These are phyloP conservation scores for Phytophthora palmivora DNA, from an alignment of 352 stramenopile species.

Conservation along the genomic window DNA sequence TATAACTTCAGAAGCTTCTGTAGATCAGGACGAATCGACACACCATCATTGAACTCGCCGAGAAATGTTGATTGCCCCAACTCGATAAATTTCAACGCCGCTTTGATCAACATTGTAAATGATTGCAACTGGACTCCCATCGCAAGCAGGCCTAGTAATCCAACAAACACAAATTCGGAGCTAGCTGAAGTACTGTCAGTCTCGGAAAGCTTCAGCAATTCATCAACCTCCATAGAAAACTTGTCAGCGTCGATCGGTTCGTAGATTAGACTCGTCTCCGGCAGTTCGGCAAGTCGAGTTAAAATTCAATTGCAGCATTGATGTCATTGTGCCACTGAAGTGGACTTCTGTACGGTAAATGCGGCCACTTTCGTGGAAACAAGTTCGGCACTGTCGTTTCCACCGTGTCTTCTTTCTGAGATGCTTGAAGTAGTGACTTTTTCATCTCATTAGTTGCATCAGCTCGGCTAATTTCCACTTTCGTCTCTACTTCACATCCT, in stretches of 20 bases:
- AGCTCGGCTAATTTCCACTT: conserved; percentile 13
- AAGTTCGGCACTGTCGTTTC: conserved; percentile 55
- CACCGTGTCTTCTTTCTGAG: conserved; percentile 48
- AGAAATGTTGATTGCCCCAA: conserved; percentile 33
- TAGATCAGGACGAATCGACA: conserved; percentile 25
- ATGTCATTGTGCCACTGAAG: conserved; percentile 54
- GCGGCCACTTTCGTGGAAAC: conserved; percentile 71
- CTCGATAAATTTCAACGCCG: conserved; percentile 42
- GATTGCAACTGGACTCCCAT: conserved; percentile 73
- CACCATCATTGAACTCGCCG: conserved; percentile 6
- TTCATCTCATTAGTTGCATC: not conserved
- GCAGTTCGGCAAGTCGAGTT: conserved; percentile 53
- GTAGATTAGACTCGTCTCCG: conserved; percentile 68
- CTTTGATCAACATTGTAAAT: conserved; percentile 58
- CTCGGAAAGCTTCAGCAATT: conserved; percentile 11
- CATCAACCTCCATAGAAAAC: conserved; percentile 47
- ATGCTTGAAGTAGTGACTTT: conserved; percentile 28
- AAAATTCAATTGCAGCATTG: conserved; percentile 55
- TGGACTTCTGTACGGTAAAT: conserved; percentile 65
- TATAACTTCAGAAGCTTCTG: conserved; percentile 39
- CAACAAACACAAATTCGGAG: conserved; percentile 39
- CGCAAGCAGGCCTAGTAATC: conserved; percentile 37
- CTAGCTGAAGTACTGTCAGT: conserved; percentile 2
- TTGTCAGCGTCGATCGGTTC: conserved; percentile 60
- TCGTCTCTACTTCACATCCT: conserved; percentile 32